Evolutionary conservation across 495 filamentous ascomycete genomes (phyloP).

Genomic region (Pseudomonodictys pantanalensis): DNA sequence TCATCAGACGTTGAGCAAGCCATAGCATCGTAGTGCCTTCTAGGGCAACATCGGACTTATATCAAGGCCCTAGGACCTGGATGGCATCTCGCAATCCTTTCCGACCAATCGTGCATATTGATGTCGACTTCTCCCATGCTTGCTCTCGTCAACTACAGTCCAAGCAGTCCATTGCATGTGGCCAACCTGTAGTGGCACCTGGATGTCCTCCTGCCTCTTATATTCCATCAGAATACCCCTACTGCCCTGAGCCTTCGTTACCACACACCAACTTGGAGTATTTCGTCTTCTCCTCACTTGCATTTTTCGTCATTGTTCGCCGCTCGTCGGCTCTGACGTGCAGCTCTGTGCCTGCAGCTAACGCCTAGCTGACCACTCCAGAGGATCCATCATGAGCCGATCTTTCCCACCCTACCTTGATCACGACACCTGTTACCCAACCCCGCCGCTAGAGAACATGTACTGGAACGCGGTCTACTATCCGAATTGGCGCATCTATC

Average conservation of each 20-base stretch:
- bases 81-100: too few species aligned
- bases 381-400: constrained; percentile 20
- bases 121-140: background rate
- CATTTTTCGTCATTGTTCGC: background rate
- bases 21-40: background rate
- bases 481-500: constrained; percentile 80
- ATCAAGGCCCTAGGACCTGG: too few species aligned
- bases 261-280: too few species aligned
- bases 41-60: constrained; percentile 3
- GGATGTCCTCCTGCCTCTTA: too few species aligned
- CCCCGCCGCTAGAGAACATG: constrained; percentile 41
- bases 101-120: background rate
- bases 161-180: constrained; percentile 3
- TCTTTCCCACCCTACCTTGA: background rate
- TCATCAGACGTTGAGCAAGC: constrained; percentile 22
- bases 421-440: constrained; percentile 10
- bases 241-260: background rate
- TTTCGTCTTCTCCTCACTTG: background rate
- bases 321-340: background rate
- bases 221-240: background rate
- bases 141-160: background rate
- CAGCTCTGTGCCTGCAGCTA: constrained; percentile 23
- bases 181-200: constrained; percentile 3
- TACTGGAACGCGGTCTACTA: constrained; percentile 83
- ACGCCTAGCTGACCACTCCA: constrained; percentile 1